phyloP scores from a whole-genome alignment of 2,329 filamentous ascomycete genomes.

The Neonectria coccinea region DNA sequence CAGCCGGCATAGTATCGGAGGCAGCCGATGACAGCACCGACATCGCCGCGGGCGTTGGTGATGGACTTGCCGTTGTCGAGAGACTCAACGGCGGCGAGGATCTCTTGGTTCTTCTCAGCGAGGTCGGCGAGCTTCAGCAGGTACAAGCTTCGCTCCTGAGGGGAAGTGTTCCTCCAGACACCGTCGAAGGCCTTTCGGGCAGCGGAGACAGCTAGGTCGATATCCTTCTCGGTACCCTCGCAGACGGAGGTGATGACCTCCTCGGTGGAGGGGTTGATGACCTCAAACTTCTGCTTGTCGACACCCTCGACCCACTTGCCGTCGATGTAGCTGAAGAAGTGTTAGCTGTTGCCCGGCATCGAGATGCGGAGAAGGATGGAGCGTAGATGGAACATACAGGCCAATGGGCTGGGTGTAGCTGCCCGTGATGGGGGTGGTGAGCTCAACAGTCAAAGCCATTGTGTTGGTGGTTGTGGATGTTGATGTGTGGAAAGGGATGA shows the following conservation, averaged over 20 bases:
- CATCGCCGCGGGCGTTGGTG: slow-evolving; percentile 79
- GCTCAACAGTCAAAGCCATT: slow-evolving; percentile 63
- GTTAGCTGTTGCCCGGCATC: neutral
- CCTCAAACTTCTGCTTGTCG: slow-evolving; percentile 91
- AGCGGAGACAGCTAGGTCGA: slow-evolving; percentile 82
- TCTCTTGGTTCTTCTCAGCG: slow-evolving; percentile 80
- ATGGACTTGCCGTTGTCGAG: slow-evolving; percentile 91
- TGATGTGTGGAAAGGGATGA: slow-evolving; percentile 29
- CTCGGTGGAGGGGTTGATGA: slow-evolving; percentile 89
- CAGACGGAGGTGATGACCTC: slow-evolving; percentile 84
- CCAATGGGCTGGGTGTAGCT: slow-evolving; percentile 70
- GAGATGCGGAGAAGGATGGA: neutral
- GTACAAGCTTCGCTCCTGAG: slow-evolving; percentile 75
- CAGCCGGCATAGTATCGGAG: slow-evolving; percentile 83
- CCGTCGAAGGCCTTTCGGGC: slow-evolving; percentile 89
- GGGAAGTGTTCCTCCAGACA: slow-evolving; percentile 74
- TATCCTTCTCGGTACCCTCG: slow-evolving; percentile 90
- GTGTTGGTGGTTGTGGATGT: slow-evolving; percentile 32
- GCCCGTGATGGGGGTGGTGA: slow-evolving; percentile 76
- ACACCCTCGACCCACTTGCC: slow-evolving; percentile 85
- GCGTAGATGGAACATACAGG: slow-evolving; percentile 60
- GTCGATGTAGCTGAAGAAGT: slow-evolving; percentile 80
- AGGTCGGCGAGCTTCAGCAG: slow-evolving; percentile 84
- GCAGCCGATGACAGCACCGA: slow-evolving; percentile 74
- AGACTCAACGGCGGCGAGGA: slow-evolving; percentile 84